Conservation (phyloP, 495 filamentous ascomycete species). For the Daldinia loculata region DNA sequence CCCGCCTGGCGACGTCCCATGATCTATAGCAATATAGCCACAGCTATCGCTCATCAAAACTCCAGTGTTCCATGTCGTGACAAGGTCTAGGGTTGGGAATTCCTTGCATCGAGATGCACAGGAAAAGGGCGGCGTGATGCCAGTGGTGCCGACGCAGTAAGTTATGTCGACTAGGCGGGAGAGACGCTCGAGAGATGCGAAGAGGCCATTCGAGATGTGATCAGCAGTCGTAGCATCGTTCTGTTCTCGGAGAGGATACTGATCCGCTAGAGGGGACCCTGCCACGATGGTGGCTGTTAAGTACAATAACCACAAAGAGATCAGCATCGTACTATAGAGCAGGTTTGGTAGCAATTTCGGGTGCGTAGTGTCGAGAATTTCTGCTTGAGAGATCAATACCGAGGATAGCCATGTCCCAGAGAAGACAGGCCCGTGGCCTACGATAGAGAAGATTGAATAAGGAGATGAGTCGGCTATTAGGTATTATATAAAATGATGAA, state of each 20-base stretch:
- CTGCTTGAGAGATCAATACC: not conserved
- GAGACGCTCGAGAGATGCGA: constrained; percentile 82
- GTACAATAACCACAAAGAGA: constrained; percentile 19
- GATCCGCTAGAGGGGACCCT: constrained; percentile 24
- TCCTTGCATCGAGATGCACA: constrained; percentile 86
- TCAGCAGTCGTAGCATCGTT: constrained; percentile 22
- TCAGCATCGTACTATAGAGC: constrained; percentile 19
- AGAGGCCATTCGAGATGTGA: constrained; percentile 71
- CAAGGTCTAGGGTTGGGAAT: constrained; percentile 79
- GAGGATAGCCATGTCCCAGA: constrained; percentile 29
- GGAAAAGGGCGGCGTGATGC: constrained; percentile 80
- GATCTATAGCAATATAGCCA: constrained; percentile 90
- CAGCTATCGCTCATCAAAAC: constrained; percentile 87
- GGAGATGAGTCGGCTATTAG: constrained; percentile 7
- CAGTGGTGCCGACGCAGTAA: constrained; percentile 89
- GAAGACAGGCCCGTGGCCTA: constrained; percentile 23
- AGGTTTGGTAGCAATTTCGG: constrained; percentile 5
- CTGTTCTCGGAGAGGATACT: constrained; percentile 26
- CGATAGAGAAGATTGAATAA: not conserved
- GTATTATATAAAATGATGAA: constrained; percentile 18
- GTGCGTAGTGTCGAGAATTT: constrained; percentile 3
- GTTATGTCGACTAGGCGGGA: constrained; percentile 91
- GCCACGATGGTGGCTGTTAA: constrained; percentile 13
- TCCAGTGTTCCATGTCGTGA: constrained; percentile 90
- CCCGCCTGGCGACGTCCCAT: constrained; percentile 47